Base-by-base conservation (phyloP, 306 rosid genomes). In the Dicorynia guianensis region DNA sequence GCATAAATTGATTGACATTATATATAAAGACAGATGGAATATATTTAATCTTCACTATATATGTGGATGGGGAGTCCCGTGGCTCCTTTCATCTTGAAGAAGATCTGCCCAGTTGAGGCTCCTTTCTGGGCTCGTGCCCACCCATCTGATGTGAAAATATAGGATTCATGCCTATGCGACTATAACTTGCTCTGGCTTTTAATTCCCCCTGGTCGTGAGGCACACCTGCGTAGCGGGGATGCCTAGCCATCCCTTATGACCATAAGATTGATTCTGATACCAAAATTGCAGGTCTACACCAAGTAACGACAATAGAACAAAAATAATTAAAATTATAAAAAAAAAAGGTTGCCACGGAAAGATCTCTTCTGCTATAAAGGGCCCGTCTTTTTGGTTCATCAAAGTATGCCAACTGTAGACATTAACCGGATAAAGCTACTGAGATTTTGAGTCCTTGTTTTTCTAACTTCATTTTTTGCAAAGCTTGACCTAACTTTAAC, bases 391-490 rank as follows among this genome's bases (percentile, higher is more conserved):
- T 62, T 8, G 30, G 20, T 10, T 43, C 40, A n/a, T 64, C 33
- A 62, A 62, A 17, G 9, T 4, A 40, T 11, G 68, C 52, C 39
- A 34, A 63, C 64, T n/a, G 19, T 36, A 50, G 1, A 42, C n/a
- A 3, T 53, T 42, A 40, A 54, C 19, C 48, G 39, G 14, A 54
- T 54, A 6, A 46, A 25, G 69, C 53, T 34, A 56, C 15, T 59
- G 38, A 20, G 17, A 62, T 53, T n/a, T 63, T 71, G 33, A 30
- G 54, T 44, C 53, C 63, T 46, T 65, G 40, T 47, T 38, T 56
- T 60, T 60, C 39, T 36, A 19, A 61, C 52, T 36, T 36, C 47
- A 17, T 30, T 13, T 40, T 36, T 67, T 49, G 49, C 43, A 17
- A 10, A 48, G 47, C 55, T 61, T 4, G 61, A 25, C 64, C 34